Base-by-base conservation (phyloP, 768 basidiomycete species). In the Lepiota brunneoincarnata region DNA sequence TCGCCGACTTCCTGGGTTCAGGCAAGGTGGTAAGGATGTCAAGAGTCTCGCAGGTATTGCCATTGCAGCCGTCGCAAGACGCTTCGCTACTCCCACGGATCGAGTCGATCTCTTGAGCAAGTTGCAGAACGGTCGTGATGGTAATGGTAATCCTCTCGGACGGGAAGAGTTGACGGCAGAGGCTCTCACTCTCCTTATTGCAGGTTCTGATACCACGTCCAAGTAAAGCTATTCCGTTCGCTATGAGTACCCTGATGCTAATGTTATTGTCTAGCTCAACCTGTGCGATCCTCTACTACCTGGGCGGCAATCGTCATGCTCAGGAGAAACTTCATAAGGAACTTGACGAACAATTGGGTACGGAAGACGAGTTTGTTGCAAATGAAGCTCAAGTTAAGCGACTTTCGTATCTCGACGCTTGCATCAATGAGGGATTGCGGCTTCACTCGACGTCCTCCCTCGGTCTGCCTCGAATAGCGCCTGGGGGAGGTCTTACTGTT, bases 191-290 rank as follows among this genome's bases (percentile, higher is more conserved):
- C 82, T 93, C 44, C 77, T 94, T 15, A 93, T 94, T 58, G 91
- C 91, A 5, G 93, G 93, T 1, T 89, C 87, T 3, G 93, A 97
- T 63, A 97, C 93, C 1, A 96, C 94, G 0, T 93, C 93, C 42
- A 97, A 96, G 90, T 91, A 60, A n/a, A 56, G 85, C 64, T 18
- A 21, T 37, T 26, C 5, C 38, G 38, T 26, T 24, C 55, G 49
- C 23, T 44, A 10, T 20, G 28, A 14, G 2, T 1, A 36, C 21
- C n/a, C 21, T 24, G 14, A 20, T 24, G n/a, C 40, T 59, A 11
- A 10, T 28, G n/a, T 31, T 3, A 28, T 49, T 24, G 45, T 40
- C 5, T 55, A 93, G 91, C 73, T 93, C 92, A 15, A 90, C 90
- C 4, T 93, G 91, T 61, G 93, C 92, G 10, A 93, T 95, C 64